phyloP scores from a whole-genome alignment of 768 basidiomycete species.

The Galerina marginata region DNA sequence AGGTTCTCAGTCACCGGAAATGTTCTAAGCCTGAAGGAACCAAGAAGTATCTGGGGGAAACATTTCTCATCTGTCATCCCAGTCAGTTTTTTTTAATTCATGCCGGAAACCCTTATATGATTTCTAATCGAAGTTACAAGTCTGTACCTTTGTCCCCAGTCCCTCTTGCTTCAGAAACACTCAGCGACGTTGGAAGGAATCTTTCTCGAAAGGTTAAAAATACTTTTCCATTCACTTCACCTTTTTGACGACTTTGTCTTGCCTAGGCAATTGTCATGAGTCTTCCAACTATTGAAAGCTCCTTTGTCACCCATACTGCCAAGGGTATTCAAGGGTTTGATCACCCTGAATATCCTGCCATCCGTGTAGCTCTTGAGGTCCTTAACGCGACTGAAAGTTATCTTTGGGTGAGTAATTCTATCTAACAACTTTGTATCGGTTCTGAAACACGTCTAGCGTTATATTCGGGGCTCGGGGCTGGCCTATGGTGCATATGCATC shows the following conservation, averaged over 20 bases:
- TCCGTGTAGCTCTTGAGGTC: slow-evolving; percentile 84
- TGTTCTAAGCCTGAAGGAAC: slow-evolving; percentile 68
- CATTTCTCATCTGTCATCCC: slow-evolving; percentile 68
- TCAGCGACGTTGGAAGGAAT: slow-evolving; percentile 76
- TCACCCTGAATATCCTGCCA: slow-evolving; percentile 84
- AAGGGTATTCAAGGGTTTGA: slow-evolving; percentile 81
- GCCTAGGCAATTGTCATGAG: slow-evolving; percentile 82
- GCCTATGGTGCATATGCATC: slow-evolving; percentile 89
- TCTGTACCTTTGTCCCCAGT: slow-evolving; percentile 66
- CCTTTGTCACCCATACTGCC: slow-evolving; percentile 78
- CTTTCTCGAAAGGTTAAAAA: slow-evolving; percentile 69
- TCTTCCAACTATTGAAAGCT: slow-evolving; percentile 93
- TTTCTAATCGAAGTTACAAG: slow-evolving; percentile 32
- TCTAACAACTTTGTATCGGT: background rate
- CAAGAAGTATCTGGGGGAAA: slow-evolving; percentile 75
- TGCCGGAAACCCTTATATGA: background rate
- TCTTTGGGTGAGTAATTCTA: slow-evolving; percentile 69
- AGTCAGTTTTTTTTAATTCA: slow-evolving; percentile 42
- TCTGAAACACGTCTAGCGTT: slow-evolving; percentile 55
- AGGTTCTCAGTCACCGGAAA: slow-evolving; percentile 94
- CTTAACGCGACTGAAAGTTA: slow-evolving; percentile 94
- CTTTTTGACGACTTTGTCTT: background rate
- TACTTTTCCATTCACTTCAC: background rate
- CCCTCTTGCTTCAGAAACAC: slow-evolving; percentile 66
- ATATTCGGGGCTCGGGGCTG: slow-evolving; percentile 91